Evolutionary conservation across 148 eudicot genomes (phyloP).

Genomic region (Polygonum maritimum): DNA sequence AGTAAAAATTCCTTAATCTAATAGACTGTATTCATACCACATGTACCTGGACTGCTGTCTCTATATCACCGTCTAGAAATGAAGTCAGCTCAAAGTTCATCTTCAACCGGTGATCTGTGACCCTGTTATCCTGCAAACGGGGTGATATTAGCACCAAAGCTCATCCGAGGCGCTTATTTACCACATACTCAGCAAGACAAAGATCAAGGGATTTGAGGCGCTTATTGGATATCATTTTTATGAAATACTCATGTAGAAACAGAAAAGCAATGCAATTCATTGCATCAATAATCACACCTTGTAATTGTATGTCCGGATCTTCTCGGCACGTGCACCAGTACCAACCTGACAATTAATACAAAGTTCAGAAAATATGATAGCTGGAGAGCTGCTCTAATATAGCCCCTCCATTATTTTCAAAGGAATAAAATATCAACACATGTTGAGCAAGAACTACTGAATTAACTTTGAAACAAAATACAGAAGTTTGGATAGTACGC

Average conservation of each 20-base stretch:
- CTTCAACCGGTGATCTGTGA: conserved; percentile 90
- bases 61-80: conserved; percentile 79
- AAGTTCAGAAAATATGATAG: background rate
- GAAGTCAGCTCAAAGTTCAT: conserved; percentile 87
- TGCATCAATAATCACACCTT: conserved; percentile 40
- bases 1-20: background rate
- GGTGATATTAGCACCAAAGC: background rate
- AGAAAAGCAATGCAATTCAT: background rate
- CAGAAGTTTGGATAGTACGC: background rate
- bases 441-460: background rate
- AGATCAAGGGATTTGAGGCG: background rate
- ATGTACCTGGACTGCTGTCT: conserved; percentile 82
- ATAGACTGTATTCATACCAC: background rate
- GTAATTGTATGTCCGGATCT: conserved; percentile 90
- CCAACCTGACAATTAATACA: conserved; percentile 68
- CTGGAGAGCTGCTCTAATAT: background rate
- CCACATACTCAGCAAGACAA: background rate
- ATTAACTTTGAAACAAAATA: background rate
- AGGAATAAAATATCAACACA: background rate
- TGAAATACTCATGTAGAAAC: background rate
- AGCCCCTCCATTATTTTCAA: background rate
- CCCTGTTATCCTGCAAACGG: conserved; percentile 70
- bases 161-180: background rate
- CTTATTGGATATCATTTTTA: background rate
- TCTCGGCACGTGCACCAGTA: conserved; percentile 92